phyloP scores from a whole-genome alignment of 2,329 filamentous ascomycete species.

The Cercospora nicotianae region DNA sequence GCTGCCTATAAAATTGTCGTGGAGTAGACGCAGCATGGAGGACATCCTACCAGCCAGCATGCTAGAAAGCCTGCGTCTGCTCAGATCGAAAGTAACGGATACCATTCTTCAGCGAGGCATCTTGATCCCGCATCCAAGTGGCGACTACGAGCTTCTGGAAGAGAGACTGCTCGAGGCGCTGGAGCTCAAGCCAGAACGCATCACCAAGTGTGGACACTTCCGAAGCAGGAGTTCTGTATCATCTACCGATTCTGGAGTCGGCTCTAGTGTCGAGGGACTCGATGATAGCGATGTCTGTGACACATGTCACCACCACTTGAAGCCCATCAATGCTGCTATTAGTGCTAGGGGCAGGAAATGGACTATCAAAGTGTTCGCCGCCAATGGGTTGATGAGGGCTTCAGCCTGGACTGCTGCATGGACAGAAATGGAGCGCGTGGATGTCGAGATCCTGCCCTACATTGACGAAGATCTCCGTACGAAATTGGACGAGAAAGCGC shows the following conservation, averaged over 20 bases:
- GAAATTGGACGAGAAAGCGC: conserved; percentile 56
- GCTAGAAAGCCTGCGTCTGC: conserved; percentile 62
- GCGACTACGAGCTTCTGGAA: conserved; percentile 77
- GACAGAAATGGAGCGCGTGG: conserved; percentile 98
- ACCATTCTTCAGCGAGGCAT: conserved; percentile 73
- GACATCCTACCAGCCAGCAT: conserved; percentile 54
- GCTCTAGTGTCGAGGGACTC: conserved; percentile 29
- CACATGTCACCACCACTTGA: conserved; percentile 42
- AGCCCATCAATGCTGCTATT: conserved; percentile 39
- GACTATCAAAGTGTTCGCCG: conserved; percentile 85
- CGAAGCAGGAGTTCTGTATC: conserved; percentile 57
- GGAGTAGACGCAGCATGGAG: conserved; percentile 52
- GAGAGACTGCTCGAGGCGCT: conserved; percentile 73
- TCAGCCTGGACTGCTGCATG: conserved; percentile 92
- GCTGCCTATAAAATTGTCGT: conserved; percentile 67
- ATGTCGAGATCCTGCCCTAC: conserved; percentile 83
- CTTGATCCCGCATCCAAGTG: conserved; percentile 73
- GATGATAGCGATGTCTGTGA: conserved; percentile 31
- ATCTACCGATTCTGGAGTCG: conserved; percentile 37
- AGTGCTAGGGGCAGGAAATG: conserved; percentile 58
- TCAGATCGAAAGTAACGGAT: conserved; percentile 70
- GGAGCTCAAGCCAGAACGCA: conserved; percentile 68
- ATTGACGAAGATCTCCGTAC: conserved; percentile 60
- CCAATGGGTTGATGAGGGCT: conserved; percentile 88
- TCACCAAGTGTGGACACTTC: conserved; percentile 76